Conservation (phyloP, 192 early-diverging fungal genomes). For the Coemansia sp. region DNA sequence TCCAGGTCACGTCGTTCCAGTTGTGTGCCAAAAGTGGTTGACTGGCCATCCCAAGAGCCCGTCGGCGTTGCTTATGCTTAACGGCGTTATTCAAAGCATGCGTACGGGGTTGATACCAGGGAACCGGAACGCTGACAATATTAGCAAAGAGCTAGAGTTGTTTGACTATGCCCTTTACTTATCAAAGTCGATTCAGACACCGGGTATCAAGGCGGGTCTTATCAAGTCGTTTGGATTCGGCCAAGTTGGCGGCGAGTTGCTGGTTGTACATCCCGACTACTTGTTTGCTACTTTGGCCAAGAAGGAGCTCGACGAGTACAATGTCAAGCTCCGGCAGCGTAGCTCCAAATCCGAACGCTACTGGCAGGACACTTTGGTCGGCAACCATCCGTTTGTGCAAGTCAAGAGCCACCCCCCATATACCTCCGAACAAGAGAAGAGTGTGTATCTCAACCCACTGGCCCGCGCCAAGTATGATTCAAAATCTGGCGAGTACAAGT, state of each 20-base stretch:
- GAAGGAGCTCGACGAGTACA: conserved; percentile 16
- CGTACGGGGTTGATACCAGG: conserved; percentile 85
- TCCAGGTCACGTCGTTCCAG: conserved; percentile 76
- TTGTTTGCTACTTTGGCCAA: conserved; percentile 43
- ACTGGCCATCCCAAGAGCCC: conserved; percentile 90
- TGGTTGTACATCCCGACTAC: conserved; percentile 67
- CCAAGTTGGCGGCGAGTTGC: too few relatives aligned
- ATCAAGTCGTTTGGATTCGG: conserved; percentile 71
- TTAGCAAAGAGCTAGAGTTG: conserved; percentile 57
- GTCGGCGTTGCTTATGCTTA: conserved; percentile 94
- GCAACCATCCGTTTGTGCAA: conserved; percentile 31
- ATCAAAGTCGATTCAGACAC: conserved; percentile 47
- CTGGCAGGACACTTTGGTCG: conserved; percentile 34
- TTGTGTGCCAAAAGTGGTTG: conserved; percentile 88
- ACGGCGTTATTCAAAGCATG: conserved; percentile 79
- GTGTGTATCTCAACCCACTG: conserved; percentile 22
- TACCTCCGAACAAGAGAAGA: conserved; percentile 22
- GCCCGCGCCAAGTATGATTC: conserved; percentile 19
- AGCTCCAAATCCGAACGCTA: conserved; percentile 13
- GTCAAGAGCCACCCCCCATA: conserved; percentile 29
- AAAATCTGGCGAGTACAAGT: conserved; percentile 10
- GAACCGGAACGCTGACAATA: conserved; percentile 68
- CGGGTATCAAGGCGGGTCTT: conserved; percentile 39
- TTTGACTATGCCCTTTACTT: conserved; percentile 85
- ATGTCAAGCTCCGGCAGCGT: conserved; percentile 11